Evolutionary conservation across 139 green algal species (phyloP), one percentile per base, ranked within the genome.

Genomic region (Coelastrella sp.): DNA sequence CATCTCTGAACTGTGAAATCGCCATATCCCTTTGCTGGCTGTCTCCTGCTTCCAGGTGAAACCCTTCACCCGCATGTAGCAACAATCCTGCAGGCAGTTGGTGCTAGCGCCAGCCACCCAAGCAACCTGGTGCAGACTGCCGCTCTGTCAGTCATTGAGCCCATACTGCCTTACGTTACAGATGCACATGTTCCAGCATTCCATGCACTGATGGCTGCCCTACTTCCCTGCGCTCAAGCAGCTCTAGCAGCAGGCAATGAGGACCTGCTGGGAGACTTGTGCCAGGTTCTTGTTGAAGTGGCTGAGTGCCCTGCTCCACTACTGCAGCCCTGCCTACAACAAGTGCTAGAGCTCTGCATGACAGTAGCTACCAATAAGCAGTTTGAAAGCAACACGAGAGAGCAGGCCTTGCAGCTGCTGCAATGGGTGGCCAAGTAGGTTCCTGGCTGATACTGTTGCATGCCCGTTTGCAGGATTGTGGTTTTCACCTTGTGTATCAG

Each of bases 341-440:
- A 85, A 30, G 85, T 94, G 71, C 72, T 96, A 35, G 37, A 63
- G 35, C 86, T 95, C 78, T 85, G 79, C 21, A 77, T 92, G 78
- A 62, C 88, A n/a, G 76, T 90, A 6, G 91, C 89, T 5, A 79
- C 77, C 37, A 87, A 90, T 30, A 71, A 66, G 8, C 21, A 35
- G 30, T 72, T 91, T 50, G 92, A 93, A 60, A 83, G 89, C 38
- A 73, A 69, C 68, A 94, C 90, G 0, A 87, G 93, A 7, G 88
- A 93, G 68, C 74, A 89, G 45, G 92, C 91, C 50, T 79, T 94
- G 83, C 88, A 95, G 84, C 79, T 96, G 27, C 19, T 96, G 27
- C 78, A 91, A 25, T 93, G 88, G 89, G 27, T 93, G 21, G 89
- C 90, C 21, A 79, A 82, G 82, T 94, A 60, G 57, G 81, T 15